Conservation (phyloP, 208 protist genomes). For the Trypanosoma cruzi region DNA sequence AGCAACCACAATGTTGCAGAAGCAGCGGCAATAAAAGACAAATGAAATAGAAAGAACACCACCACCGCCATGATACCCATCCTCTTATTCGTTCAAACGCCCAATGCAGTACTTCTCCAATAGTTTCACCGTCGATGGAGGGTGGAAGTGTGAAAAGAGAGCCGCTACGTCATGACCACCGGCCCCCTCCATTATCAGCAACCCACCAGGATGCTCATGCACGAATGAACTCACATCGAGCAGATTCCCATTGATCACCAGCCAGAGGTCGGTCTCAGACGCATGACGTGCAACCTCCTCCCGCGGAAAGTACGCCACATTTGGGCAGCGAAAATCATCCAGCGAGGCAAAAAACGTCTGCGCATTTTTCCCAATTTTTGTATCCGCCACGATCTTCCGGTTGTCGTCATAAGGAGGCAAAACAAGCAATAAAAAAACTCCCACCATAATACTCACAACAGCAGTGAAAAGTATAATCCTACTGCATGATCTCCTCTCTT, state of each 20-base stretch:
- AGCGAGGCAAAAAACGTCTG: slow-evolving; percentile 38
- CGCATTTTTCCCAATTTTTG: slow-evolving; percentile 19
- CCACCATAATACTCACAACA: neutral
- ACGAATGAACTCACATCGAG: slow-evolving; percentile 70
- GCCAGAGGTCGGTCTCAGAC: slow-evolving; percentile 54
- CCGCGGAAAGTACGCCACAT: slow-evolving; percentile 37
- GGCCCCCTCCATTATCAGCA: slow-evolving; percentile 54
- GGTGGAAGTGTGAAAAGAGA: slow-evolving; percentile 61
- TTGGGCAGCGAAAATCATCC: slow-evolving; percentile 52
- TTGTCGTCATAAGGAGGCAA: slow-evolving; percentile 10
- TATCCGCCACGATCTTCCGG: neutral
- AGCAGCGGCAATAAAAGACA: too few species aligned
- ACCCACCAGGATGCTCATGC: slow-evolving; percentile 62
- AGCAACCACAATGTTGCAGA: too few species aligned
- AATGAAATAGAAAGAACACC: too few species aligned
- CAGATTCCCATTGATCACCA: slow-evolving; percentile 77
- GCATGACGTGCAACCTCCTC: slow-evolving; percentile 56
- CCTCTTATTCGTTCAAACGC: slow-evolving; percentile 25
- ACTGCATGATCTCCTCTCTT: neutral
- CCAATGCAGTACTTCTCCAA: slow-evolving; percentile 76
- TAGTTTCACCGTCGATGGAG: slow-evolving; percentile 39
- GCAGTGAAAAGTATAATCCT: neutral
- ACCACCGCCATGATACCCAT: too few species aligned
- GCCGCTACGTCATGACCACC: slow-evolving; percentile 61
- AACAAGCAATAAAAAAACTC: neutral